These are phyloP conservation scores for Excoecaria agallocha DNA, from an alignment of 345 rosid genomes.

Conservation along the genomic window DNA sequence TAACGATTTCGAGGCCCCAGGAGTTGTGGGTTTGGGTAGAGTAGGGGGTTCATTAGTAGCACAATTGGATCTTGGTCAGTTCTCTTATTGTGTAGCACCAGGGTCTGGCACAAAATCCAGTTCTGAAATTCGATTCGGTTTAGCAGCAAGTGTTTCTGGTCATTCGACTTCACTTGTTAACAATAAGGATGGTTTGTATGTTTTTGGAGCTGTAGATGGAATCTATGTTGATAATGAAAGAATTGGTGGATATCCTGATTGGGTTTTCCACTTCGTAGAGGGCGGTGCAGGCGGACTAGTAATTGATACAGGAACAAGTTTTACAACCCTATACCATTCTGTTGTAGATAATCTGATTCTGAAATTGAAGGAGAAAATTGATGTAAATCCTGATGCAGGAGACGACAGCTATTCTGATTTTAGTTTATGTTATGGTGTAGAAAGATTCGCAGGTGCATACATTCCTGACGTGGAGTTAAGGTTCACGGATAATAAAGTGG, in stretches of 20 bases:
- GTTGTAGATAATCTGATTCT: background rate
- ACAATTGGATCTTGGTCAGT: constrained; percentile 2
- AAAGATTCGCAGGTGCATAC: background rate
- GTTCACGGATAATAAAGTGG: background rate
- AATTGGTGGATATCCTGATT: background rate
- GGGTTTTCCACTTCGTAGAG: background rate
- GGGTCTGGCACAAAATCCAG: no score
- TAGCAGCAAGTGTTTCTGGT: background rate
- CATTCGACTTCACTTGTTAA: background rate
- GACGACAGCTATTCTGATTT: background rate
- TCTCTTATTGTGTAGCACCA: background rate
- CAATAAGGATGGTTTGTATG: background rate
- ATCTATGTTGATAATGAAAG: background rate
- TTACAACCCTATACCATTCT: background rate
- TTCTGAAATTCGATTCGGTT: background rate
- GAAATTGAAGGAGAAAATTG: background rate
- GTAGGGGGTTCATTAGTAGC: background rate
- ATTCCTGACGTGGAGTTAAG: background rate
- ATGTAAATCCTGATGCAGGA: background rate
- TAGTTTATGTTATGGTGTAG: background rate
- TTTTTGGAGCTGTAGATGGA: background rate
- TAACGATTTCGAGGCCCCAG: background rate
- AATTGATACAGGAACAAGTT: background rate
- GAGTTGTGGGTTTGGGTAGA: constrained; percentile 8
- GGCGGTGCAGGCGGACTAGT: background rate